Percentiles rank a stretch among this genome's conserved stretches.
phyloP scores from a whole-genome alignment of 352 stramenopile species.

The Pythium vanterpoolii region DNA sequence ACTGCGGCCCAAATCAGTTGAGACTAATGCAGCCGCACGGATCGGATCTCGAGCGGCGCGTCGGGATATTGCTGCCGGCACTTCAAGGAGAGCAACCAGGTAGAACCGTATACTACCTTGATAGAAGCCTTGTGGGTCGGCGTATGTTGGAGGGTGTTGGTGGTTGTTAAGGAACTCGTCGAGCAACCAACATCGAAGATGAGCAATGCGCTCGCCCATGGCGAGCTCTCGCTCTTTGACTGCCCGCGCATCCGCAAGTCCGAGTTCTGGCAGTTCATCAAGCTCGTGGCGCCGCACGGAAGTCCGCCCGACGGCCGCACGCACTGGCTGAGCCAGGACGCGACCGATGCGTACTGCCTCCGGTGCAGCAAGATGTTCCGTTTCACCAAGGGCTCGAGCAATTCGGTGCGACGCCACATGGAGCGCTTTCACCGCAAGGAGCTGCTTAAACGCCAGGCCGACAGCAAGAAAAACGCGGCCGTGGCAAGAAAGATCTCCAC shows the following conservation, averaged over 20 bases:
- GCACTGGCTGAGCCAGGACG: slow-evolving; percentile 56
- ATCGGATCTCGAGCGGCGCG: too few species aligned
- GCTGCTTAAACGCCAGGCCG: slow-evolving; percentile 28
- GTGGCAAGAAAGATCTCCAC: background rate
- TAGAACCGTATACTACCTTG: background rate
- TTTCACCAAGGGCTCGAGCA: slow-evolving; percentile 57
- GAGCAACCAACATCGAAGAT: slow-evolving; percentile 20
- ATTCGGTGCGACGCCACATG: slow-evolving; percentile 57
- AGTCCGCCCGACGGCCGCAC: slow-evolving; percentile 33
- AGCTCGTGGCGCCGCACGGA: slow-evolving; percentile 38
- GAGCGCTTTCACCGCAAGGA: slow-evolving; percentile 52
- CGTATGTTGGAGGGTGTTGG: slow-evolving; percentile 22
- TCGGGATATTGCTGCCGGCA: too few species aligned
- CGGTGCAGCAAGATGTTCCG: slow-evolving; percentile 44
- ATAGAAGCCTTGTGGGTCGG: background rate
- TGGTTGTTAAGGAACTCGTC: slow-evolving; percentile 11
- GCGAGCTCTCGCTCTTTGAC: slow-evolving; percentile 50
- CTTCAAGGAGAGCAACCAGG: too few species aligned
- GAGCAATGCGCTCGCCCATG: slow-evolving; percentile 51
- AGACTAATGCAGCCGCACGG: too few species aligned
- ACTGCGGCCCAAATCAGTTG: too few species aligned
- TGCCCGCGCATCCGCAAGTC: slow-evolving; percentile 49
- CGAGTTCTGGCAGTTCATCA: slow-evolving; percentile 68
- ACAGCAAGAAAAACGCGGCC: slow-evolving; percentile 16
- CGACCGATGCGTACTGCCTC: slow-evolving; percentile 46